Conservation (phyloP, 345 rosid species). For the Crucihimalaya himalaica region DNA sequence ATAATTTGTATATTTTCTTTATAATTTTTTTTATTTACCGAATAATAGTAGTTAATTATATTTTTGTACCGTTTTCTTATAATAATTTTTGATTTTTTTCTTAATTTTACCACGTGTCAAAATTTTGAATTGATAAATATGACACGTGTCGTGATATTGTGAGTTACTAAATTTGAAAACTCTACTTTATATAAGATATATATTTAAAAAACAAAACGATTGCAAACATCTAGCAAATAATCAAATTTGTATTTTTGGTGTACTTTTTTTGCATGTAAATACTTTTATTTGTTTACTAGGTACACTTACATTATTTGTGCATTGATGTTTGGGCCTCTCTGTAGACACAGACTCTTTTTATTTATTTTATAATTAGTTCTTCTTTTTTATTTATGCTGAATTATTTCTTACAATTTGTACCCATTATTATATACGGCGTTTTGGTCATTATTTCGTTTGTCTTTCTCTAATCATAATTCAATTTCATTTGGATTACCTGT, state of each 20-base stretch:
- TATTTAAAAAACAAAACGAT: not conserved
- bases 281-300: not conserved
- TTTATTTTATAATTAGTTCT: not conserved
- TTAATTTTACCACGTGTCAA: too few relatives aligned
- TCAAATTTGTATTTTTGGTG: not conserved
- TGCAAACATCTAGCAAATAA: not conserved
- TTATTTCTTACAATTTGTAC: not conserved
- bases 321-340: constrained; percentile 33
- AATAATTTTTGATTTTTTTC: too few relatives aligned
- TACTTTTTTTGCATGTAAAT: not conserved
- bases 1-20: too few relatives aligned
- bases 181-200: too few relatives aligned
- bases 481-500: not conserved
- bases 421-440: not conserved
- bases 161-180: too few relatives aligned
- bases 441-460: constrained; percentile 38
- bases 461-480: constrained; percentile 33
- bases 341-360: not conserved
- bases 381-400: not conserved
- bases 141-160: too few relatives aligned
- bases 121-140: too few relatives aligned
- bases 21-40: too few relatives aligned
- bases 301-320: not conserved
- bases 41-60: too few relatives aligned
- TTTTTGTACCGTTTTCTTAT: too few relatives aligned